phyloP scores from a whole-genome alignment of 2,329 filamentous ascomycete genomes.

The Colletotrichum horii region DNA sequence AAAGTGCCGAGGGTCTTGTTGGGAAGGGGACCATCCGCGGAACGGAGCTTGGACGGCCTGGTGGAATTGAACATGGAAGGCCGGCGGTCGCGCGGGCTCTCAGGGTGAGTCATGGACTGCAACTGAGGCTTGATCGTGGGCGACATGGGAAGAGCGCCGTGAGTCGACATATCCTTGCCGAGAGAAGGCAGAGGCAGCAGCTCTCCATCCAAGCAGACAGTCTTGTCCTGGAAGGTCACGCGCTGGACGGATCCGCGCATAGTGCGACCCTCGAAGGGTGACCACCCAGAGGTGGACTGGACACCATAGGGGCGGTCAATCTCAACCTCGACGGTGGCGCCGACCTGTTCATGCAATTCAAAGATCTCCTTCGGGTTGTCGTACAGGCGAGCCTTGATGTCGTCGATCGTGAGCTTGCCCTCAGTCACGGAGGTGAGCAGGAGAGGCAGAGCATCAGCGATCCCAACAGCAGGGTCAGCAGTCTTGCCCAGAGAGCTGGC shows the following conservation, averaged over 20 bases:
- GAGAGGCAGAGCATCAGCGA: conserved; percentile 75
- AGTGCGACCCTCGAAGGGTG: conserved; percentile 72
- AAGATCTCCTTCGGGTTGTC: conserved; percentile 84
- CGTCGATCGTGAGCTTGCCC: conserved; percentile 74
- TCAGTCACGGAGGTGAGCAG: conserved; percentile 78
- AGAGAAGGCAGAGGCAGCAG: conserved; percentile 59
- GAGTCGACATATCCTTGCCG: conserved; percentile 79
- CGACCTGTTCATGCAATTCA: conserved; percentile 80
- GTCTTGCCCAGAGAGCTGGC: conserved; percentile 60
- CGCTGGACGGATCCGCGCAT: conserved; percentile 75
- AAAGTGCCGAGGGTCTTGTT: conserved; percentile 20
- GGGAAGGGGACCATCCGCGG: conserved; percentile 13
- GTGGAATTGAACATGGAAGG: conserved; percentile 33
- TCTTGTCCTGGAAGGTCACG: conserved; percentile 77
- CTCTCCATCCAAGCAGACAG: conserved; percentile 76
- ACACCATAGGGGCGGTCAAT: conserved; percentile 73
- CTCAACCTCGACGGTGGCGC: conserved; percentile 76
- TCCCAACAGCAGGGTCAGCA: conserved; percentile 67
- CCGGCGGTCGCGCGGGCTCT: conserved; percentile 40
- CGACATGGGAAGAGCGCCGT: conserved; percentile 61
- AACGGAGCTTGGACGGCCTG: conserved; percentile 35
- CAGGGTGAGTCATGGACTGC: conserved; percentile 38
- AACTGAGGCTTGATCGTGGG: conserved; percentile 61
- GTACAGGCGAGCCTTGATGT: conserved; percentile 73
- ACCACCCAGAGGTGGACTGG: conserved; percentile 61